Evolutionary conservation across 495 filamentous ascomycete species (phyloP), one percentile per base, ranked within the genome.

Genomic region (Hypoxylon rickii): DNA sequence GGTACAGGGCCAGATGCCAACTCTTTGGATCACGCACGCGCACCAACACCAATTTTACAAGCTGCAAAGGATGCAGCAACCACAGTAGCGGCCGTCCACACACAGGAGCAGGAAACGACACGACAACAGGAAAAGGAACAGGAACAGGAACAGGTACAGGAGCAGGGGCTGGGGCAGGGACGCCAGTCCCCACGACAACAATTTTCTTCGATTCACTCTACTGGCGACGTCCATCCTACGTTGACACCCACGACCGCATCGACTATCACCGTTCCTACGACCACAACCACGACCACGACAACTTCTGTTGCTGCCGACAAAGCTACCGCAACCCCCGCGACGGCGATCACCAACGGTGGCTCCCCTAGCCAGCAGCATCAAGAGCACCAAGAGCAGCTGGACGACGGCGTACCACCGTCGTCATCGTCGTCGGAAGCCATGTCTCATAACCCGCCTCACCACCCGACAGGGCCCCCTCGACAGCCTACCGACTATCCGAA

Each of bases 401-500:
- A 55, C 44, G 61, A 66, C 54, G 65, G 59, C 39, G 56, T 62
- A 50, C 63, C 67, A 50, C 64, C 68, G 26, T 58, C 70, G 7
- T 58, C 65, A 16, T 63, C 69, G 29, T 59, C 70, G 7, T 60
- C 66, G 20, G 69, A 66, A 44, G 70, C 68, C 51, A 82, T 82
- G 78, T 80, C 80, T 55, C 61, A 58, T 55, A 76, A 79, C 58
- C 45, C 70, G 16, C 71, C 74, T 38, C 77, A 71, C 44, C 78
- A 73, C 49, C 70, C 69, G 7, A 61, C 66, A 2, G 75, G 76
- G 24, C 73, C 71, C 31, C 61, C 71, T 38, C 77, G 78, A 60
- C 78, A 76, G 56, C 71, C 76, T 15, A 67, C 76, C 44, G 76
- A 73, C 63, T 86, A 86, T 63, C 76, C 81, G 51, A 79, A 75